Percentiles rank a stretch among this genome's conserved stretches.
These are phyloP conservation scores for Diaporthe longicolla DNA, from an alignment of 2,329 filamentous ascomycete species.

Conservation along the genomic window DNA sequence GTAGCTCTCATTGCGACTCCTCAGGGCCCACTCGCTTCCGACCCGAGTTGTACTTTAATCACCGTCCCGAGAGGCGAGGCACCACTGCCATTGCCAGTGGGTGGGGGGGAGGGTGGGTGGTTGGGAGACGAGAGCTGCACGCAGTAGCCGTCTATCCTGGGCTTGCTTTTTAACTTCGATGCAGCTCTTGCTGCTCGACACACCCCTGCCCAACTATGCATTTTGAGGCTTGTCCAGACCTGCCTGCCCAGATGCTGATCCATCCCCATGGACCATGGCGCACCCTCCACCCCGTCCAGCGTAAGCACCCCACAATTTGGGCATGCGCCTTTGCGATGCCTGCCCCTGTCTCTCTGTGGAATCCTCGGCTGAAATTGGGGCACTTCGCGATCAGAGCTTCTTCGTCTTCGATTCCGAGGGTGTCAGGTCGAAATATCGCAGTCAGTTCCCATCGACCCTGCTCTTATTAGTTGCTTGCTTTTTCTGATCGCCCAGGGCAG, in stretches of 20 bases:
- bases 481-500: background rate
- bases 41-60: slow-evolving; percentile 30
- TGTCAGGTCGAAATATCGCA: background rate
- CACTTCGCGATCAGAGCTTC: slow-evolving; percentile 35
- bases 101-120: slow-evolving; percentile 4
- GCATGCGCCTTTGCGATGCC: slow-evolving; percentile 37
- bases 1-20: slow-evolving; percentile 25
- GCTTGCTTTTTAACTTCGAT: slow-evolving; percentile 25
- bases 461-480: background rate
- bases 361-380: slow-evolving; percentile 38
- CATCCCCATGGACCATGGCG: slow-evolving; percentile 8
- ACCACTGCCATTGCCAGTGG: background rate
- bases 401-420: slow-evolving; percentile 20
- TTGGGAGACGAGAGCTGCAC: background rate
- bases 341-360: slow-evolving; percentile 31
- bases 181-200: slow-evolving; percentile 16
- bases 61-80: slow-evolving; percentile 23
- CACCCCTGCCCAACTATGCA: slow-evolving; percentile 11
- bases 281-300: background rate
- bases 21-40: slow-evolving; percentile 25
- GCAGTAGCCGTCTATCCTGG: background rate
- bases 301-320: slow-evolving; percentile 36
- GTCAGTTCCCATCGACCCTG: background rate
- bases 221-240: slow-evolving; percentile 20
- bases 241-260: slow-evolving; percentile 19